Conservation (phyloP, 2,329 filamentous ascomycete species). For the Penicillium expansum region DNA sequence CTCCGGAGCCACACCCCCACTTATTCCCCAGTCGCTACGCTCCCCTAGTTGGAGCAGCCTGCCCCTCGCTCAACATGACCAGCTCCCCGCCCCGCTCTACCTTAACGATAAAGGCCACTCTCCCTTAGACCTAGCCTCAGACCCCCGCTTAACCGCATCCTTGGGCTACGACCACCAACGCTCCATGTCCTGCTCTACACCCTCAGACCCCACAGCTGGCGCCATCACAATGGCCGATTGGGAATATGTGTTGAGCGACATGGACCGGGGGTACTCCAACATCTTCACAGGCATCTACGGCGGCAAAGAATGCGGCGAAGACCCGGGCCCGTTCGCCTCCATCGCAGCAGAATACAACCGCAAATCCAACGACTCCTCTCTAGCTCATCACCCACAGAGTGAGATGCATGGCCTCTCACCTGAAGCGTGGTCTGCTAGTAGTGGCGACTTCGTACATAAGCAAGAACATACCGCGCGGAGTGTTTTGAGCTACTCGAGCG, state of each 20-base stretch:
- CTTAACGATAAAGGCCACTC: constrained; percentile 16
- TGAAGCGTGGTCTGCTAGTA: constrained; percentile 40
- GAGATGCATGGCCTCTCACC: constrained; percentile 40
- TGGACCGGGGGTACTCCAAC: constrained; percentile 76
- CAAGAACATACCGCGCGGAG: constrained; percentile 47
- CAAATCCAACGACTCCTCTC: constrained; percentile 24
- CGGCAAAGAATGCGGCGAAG: constrained; percentile 41
- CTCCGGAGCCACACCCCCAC: constrained; percentile 30
- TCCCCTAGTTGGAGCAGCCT: constrained; percentile 34
- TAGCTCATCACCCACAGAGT: constrained; percentile 19
- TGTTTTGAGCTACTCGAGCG: constrained; percentile 59
- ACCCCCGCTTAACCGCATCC: constrained; percentile 49
- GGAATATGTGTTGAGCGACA: constrained; percentile 75
- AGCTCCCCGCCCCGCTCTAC: constrained; percentile 16
- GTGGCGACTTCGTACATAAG: constrained; percentile 35
- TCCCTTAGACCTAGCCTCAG: constrained; percentile 21
- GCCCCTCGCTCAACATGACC: constrained; percentile 22
- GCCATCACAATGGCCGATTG: constrained; percentile 66
- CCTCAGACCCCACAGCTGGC: constrained; percentile 33
- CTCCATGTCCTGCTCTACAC: constrained; percentile 46
- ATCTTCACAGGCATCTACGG: constrained; percentile 61
- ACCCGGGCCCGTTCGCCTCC: constrained; percentile 36
- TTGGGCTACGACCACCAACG: constrained; percentile 31
- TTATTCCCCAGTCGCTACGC: constrained; percentile 27
- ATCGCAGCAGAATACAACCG: constrained; percentile 32